phyloP scores from a whole-genome alignment of 2,329 filamentous ascomycete species.

The Ceratocystis lukuohia region DNA sequence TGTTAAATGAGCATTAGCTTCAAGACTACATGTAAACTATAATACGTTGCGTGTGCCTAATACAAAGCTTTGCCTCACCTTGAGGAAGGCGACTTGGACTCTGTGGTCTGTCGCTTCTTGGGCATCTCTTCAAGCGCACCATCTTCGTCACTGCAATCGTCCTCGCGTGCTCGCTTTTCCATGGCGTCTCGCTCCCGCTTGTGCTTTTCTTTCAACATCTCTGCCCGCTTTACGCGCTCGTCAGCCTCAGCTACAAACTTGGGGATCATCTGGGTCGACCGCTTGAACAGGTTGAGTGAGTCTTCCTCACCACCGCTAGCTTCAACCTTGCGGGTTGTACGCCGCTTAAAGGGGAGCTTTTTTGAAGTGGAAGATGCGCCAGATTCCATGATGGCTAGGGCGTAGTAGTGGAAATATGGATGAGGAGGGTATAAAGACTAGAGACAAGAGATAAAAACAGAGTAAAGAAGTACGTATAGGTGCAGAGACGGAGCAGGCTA shows the following conservation, averaged over 20 bases:
- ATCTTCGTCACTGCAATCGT: background rate
- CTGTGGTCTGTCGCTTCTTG: slow-evolving; percentile 2
- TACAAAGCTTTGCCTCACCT: background rate
- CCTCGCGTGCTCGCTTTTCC: background rate
- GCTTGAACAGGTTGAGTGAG: slow-evolving; percentile 36
- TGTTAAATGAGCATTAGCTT: background rate
- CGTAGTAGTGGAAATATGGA: background rate
- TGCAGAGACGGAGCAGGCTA: background rate
- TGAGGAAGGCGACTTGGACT: background rate
- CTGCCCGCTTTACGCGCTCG: slow-evolving; percentile 21
- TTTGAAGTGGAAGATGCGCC: slow-evolving; percentile 23
- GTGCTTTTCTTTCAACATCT: background rate
- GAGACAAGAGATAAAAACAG: background rate
- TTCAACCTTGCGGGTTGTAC: slow-evolving; percentile 17
- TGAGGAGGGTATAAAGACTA: background rate
- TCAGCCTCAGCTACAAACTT: slow-evolving; percentile 32
- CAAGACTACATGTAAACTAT: background rate
- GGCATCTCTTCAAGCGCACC: background rate
- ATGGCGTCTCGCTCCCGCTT: background rate
- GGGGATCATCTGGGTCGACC: slow-evolving; percentile 37
- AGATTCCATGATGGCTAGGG: background rate
- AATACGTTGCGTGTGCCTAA: background rate
- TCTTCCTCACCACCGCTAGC: slow-evolving; percentile 20
- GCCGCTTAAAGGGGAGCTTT: slow-evolving; percentile 36
- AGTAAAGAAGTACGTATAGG: background rate